Conservation (phyloP, 192 early-diverging fungal genomes). For the Coemansia sp. region DNA sequence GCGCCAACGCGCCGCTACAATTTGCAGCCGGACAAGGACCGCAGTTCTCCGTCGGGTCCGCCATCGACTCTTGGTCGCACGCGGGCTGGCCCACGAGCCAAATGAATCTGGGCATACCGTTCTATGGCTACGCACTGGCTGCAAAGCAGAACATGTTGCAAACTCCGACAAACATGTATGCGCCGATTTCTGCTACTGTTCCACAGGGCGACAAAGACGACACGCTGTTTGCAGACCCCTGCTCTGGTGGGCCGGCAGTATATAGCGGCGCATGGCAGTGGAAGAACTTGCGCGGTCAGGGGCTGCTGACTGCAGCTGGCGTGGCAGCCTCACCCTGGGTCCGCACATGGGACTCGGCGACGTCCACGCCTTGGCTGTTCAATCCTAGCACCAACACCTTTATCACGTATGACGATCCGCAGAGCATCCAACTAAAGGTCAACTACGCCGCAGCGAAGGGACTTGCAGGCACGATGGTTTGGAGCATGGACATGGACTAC, state of each 20-base stretch:
- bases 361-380: conserved; percentile 72
- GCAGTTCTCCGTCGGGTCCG: conserved; percentile 28
- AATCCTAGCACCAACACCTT: conserved; percentile 57
- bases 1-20: conserved; percentile 62
- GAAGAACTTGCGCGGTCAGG: conserved; percentile 61
- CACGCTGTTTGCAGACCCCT: conserved; percentile 54
- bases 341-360: conserved; percentile 59
- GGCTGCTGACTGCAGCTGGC: conserved; percentile 12
- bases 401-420: conserved; percentile 69
- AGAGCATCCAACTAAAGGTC: conserved; percentile 60
- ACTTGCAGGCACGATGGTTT: conserved; percentile 67
- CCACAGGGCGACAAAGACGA: conserved; percentile 59
- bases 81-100: conserved; percentile 60
- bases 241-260: conserved; percentile 40
- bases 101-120: conserved; percentile 58
- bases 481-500: conserved; percentile 65
- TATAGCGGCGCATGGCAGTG: conserved; percentile 64
- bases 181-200: too few species aligned
- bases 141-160: conserved; percentile 8
- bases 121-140: conserved; percentile 55
- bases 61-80: conserved; percentile 51
- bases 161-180: too few species aligned
- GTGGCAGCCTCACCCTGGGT: conserved; percentile 56
- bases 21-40: conserved; percentile 3
- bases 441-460: conserved; percentile 57